phyloP scores from a whole-genome alignment of 2,329 filamentous ascomycete genomes.

The Fusarium sp. region DNA sequence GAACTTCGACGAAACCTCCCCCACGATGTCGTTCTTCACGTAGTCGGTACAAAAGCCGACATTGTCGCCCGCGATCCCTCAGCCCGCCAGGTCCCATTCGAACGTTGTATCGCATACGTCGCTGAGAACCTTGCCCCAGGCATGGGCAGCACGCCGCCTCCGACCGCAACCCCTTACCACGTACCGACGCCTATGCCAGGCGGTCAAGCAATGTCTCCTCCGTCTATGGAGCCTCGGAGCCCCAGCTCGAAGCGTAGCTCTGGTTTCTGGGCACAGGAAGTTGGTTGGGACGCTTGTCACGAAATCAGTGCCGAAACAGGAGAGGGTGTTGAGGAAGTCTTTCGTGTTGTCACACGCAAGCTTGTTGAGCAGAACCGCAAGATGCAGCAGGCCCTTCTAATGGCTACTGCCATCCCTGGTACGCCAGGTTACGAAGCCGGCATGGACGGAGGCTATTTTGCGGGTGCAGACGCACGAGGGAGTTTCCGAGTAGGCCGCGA shows the following conservation, averaged over 20 bases:
- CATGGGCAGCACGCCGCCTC: conserved; percentile 73
- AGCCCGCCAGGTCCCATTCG: conserved; percentile 87
- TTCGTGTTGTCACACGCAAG: conserved; percentile 75
- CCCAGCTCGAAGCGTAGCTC: conserved; percentile 75
- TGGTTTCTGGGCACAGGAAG: conserved; percentile 90
- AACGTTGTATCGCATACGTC: conserved; percentile 95
- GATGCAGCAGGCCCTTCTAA: conserved; percentile 68
- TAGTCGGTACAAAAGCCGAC: conserved; percentile 95
- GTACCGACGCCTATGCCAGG: conserved; percentile 39
- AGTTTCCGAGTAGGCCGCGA: conserved; percentile 70
- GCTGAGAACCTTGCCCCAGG: conserved; percentile 88
- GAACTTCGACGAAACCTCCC: conserved; percentile 85
- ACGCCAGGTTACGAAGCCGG: conserved; percentile 60
- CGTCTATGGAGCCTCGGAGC: conserved; percentile 64
- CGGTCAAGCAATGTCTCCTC: conserved; percentile 31
- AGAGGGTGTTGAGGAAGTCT: conserved; percentile 96
- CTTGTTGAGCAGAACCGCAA: conserved; percentile 73
- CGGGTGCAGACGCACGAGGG: conserved; percentile 57
- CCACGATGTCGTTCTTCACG: conserved; percentile 84
- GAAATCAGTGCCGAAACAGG: conserved; percentile 95
- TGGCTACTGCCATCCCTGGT: conserved; percentile 65
- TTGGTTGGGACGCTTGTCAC: conserved; percentile 97
- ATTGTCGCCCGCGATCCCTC: conserved; percentile 87
- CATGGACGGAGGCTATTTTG: conserved; percentile 64
- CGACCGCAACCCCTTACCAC: conserved; percentile 64